These are phyloP conservation scores for Cryptococcus sp. DNA, from an alignment of 1,284 basidiomycete species.

Conservation along the genomic window DNA sequence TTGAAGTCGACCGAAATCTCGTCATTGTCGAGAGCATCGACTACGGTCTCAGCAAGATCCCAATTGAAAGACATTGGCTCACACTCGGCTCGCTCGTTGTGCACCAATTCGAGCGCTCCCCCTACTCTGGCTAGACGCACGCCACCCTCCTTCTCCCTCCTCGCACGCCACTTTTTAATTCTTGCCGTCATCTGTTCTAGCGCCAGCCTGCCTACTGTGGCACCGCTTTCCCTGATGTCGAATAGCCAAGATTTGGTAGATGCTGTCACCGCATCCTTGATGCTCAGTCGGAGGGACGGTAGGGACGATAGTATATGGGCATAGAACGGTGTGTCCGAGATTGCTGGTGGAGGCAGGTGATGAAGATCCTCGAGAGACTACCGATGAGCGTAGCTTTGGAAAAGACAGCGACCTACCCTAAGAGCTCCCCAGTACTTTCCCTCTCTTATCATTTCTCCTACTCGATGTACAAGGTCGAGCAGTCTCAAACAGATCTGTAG, in stretches of 20 bases:
- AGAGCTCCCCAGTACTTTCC: conserved; percentile 96
- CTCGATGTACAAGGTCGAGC: conserved; percentile 89
- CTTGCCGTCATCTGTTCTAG: conserved; percentile 85
- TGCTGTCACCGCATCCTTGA: conserved; percentile 89
- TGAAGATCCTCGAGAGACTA: conserved; percentile 93
- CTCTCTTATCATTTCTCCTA: conserved; percentile 85
- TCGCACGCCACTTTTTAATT: conserved; percentile 74
- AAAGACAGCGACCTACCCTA: conserved; percentile 61
- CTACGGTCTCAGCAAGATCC: conserved; percentile 51
- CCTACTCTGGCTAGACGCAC: conserved; percentile 75
- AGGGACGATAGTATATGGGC: conserved; percentile 85
- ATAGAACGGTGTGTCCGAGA: conserved; percentile 91
- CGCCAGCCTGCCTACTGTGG: conserved; percentile 80
- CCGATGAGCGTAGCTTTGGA: conserved; percentile 16
- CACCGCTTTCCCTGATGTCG: conserved; percentile 85
- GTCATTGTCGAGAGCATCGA: conserved; percentile 88
- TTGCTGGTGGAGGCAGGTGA: conserved; percentile 78
- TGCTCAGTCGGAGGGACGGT: conserved; percentile 79
- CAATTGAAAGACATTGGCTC: too few species aligned
- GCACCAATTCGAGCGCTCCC: conserved; percentile 87
- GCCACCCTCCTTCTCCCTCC: conserved; percentile 60
- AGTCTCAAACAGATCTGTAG: conserved; percentile 87
- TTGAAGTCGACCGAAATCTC: conserved; percentile 85
- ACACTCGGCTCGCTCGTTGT: conserved; percentile 94
- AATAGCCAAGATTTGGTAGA: conserved; percentile 97